These are phyloP conservation scores for Bipolaris bicolor DNA, from an alignment of 2,329 filamentous ascomycete species.

Conservation along the genomic window DNA sequence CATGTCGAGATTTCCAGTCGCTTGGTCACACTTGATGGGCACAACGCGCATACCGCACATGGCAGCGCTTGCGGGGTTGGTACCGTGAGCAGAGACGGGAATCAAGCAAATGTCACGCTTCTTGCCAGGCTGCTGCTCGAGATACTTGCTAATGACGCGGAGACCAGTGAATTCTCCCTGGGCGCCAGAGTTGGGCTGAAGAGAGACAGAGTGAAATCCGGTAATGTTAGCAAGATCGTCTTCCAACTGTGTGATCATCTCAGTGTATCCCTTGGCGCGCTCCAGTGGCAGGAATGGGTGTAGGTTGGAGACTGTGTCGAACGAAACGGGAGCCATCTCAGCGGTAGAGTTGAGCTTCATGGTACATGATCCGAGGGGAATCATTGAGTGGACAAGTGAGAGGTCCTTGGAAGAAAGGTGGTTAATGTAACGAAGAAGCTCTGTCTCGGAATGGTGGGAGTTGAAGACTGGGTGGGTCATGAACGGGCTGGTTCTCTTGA, in stretches of 20 bases:
- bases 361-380: constrained; percentile 93
- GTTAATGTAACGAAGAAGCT: constrained; percentile 90
- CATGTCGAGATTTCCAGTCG: constrained; percentile 88
- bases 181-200: constrained; percentile 95
- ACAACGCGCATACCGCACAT: constrained; percentile 97
- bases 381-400: constrained; percentile 96
- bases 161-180: constrained; percentile 95
- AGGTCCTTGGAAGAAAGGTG: constrained; percentile 94
- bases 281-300: constrained; percentile 78
- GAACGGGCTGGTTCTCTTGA: constrained; percentile 76
- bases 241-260: constrained; percentile 75
- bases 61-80: constrained; percentile 91
- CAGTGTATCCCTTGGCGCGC: constrained; percentile 70
- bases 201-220: constrained; percentile 84
- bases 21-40: constrained; percentile 85
- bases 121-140: constrained; percentile 68
- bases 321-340: constrained; percentile 87
- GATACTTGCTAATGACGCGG: constrained; percentile 84
- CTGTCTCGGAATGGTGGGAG: constrained; percentile 91
- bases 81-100: constrained; percentile 92
- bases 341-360: constrained; percentile 97
- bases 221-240: constrained; percentile 81
- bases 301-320: constrained; percentile 75
- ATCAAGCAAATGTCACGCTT: constrained; percentile 92
- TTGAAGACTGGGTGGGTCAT: constrained; percentile 95